Evolutionary conservation across 2,329 filamentous ascomycete genomes (phyloP).

Genomic region (Cadophora sp.): DNA sequence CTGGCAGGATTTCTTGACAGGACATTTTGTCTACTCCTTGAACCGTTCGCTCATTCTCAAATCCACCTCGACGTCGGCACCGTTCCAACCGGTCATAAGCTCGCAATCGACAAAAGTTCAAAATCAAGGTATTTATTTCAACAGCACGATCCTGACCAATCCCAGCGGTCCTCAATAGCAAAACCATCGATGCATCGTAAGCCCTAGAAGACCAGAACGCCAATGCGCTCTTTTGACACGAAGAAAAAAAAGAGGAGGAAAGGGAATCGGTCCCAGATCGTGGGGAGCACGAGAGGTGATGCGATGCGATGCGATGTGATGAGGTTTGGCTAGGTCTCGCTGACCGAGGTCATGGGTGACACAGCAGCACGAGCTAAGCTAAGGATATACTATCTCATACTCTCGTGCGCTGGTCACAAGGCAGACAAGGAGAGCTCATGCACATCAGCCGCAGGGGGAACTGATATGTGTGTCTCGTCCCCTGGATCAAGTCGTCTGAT

Average conservation of each 20-base stretch:
- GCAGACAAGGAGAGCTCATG: conserved; percentile 4
- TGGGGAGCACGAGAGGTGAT: conserved; percentile 5
- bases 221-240: neutral
- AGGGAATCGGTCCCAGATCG: neutral
- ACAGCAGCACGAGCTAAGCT: conserved; percentile 6
- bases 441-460: conserved; percentile 16
- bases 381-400: neutral
- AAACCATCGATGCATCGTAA: conserved; percentile 11
- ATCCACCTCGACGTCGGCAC: neutral
- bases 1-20: neutral
- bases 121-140: neutral
- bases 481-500: neutral
- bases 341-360: conserved; percentile 7
- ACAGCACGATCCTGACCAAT: neutral
- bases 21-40: neutral
- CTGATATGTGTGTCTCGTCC: neutral
- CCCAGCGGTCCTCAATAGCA: conserved; percentile 9
- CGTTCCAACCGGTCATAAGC: neutral
- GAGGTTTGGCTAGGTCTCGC: neutral
- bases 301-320: neutral
- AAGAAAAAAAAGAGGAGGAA: neutral
- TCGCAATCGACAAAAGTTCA: neutral
- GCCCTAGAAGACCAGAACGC: neutral
- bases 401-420: conserved; percentile 18
- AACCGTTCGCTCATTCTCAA: neutral